A percentile compares a stretch with the other conserved stretches of the same genome.
Conservation (phyloP, 2,329 filamentous ascomycete species). For the Penicillium sp. region DNA sequence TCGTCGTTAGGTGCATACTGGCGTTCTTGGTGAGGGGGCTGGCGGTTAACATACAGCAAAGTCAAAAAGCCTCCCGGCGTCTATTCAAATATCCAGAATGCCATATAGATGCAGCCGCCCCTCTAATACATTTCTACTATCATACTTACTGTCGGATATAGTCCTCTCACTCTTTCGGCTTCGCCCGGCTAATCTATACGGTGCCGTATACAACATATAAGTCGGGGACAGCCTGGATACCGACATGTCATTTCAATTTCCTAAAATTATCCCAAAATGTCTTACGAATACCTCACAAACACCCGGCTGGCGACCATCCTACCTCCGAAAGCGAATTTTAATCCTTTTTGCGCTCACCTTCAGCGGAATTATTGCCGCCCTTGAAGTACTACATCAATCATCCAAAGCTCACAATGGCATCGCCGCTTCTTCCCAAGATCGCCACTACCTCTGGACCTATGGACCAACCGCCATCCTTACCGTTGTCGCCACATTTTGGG, state of each 20-base stretch:
- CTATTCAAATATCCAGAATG: not conserved
- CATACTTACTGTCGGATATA: not conserved
- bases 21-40: not conserved
- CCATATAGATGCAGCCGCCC: not conserved
- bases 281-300: not conserved
- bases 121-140: not conserved
- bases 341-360: conserved; percentile 6
- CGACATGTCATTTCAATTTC: not conserved
- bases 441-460: conserved; percentile 18
- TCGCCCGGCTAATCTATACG: not conserved
- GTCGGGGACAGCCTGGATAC: not conserved
- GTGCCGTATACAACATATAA: not conserved
- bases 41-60: not conserved
- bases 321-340: conserved; percentile 13
- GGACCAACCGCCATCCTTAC: conserved; percentile 18
- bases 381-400: conserved; percentile 9
- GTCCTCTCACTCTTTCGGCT: not conserved
- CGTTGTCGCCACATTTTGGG: conserved; percentile 11
- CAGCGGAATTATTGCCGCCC: conserved; percentile 4
- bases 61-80: not conserved
- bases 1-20: not conserved
- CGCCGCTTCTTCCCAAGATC: conserved; percentile 7
- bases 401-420: conserved; percentile 11
- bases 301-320: conserved; percentile 9
- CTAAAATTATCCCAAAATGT: not conserved